phyloP scores from a whole-genome alignment of 192 early-diverging fungal species.

The Backusella sp. region DNA sequence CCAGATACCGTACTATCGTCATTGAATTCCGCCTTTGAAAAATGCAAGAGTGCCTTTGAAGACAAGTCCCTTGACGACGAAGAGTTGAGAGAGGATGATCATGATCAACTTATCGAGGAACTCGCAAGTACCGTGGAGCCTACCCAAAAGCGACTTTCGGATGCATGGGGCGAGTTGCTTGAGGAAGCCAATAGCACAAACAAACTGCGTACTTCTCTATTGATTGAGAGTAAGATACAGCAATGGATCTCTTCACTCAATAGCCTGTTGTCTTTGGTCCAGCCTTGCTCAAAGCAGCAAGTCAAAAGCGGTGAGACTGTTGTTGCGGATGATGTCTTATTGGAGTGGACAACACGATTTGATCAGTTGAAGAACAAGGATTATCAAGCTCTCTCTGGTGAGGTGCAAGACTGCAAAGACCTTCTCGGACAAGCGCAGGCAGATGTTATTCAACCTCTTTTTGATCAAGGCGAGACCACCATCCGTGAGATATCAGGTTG shows the following conservation, averaged over 20 bases:
- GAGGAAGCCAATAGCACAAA: neutral
- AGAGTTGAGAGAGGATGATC: constrained; percentile 2
- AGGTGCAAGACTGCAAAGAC: neutral
- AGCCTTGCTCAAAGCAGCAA: neutral
- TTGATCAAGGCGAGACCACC: neutral
- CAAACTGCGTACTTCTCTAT: neutral
- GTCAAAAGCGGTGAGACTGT: neutral
- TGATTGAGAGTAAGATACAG: constrained; percentile 10
- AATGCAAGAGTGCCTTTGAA: constrained; percentile 13
- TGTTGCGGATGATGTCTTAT: constrained; percentile 5
- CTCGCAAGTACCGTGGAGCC: neutral
- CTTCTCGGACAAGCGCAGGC: neutral
- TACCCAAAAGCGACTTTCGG: constrained; percentile 21
- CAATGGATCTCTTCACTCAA: neutral
- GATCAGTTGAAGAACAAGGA: constrained; percentile 5
- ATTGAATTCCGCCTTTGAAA: constrained; percentile 13
- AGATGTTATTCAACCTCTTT: neutral
- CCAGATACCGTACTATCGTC: constrained; percentile 19
- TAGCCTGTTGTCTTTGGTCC: neutral
- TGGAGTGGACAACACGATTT: constrained; percentile 7
- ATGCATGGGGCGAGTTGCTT: constrained; percentile 10
- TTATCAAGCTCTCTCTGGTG: neutral
- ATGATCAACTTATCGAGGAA: constrained; percentile 14
- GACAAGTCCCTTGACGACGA: constrained; percentile 15
- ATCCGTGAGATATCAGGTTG: neutral